phyloP scores from a whole-genome alignment of 2,329 filamentous ascomycete species.

The Penicillium glabrum region DNA sequence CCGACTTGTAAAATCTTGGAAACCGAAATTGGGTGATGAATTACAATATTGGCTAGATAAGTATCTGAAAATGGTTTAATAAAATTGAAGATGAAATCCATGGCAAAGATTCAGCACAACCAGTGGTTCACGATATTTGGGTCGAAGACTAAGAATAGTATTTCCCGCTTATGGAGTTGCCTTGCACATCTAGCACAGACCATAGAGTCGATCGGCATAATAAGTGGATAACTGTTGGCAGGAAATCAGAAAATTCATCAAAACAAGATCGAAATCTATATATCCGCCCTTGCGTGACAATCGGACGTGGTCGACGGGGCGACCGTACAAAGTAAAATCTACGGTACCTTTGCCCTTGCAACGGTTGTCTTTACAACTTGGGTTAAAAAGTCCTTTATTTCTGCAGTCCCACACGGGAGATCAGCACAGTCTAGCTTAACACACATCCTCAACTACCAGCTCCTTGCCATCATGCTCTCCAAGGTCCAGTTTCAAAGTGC shows the following conservation, averaged over 20 bases:
- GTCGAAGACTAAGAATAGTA: not conserved
- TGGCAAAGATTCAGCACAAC: not conserved
- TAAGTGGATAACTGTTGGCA: not conserved
- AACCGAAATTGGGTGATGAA: not conserved
- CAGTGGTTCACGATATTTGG: not conserved
- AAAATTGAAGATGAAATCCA: not conserved
- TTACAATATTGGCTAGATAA: not conserved
- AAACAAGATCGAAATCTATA: not conserved
- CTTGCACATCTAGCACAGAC: not conserved
- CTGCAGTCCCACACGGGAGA: not conserved
- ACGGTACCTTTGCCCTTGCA: not conserved
- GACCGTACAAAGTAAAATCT: not conserved
- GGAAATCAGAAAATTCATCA: not conserved
- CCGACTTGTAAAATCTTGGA: not conserved
- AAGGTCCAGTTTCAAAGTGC: conserved; percentile 75
- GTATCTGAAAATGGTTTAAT: not conserved
- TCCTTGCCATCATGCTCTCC: conserved; percentile 65
- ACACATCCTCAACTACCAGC: conserved; percentile 69
- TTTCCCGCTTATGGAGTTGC: not conserved
- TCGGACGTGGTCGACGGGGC: not conserved
- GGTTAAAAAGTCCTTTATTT: not conserved
- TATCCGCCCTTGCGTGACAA: not conserved
- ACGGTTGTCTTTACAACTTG: not conserved
- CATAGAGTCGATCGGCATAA: not conserved
- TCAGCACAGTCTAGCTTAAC: conserved; percentile 43